These are phyloP conservation scores for Micractinium conductrix DNA, from an alignment of 139 green algal genomes.

Conservation along the genomic window DNA sequence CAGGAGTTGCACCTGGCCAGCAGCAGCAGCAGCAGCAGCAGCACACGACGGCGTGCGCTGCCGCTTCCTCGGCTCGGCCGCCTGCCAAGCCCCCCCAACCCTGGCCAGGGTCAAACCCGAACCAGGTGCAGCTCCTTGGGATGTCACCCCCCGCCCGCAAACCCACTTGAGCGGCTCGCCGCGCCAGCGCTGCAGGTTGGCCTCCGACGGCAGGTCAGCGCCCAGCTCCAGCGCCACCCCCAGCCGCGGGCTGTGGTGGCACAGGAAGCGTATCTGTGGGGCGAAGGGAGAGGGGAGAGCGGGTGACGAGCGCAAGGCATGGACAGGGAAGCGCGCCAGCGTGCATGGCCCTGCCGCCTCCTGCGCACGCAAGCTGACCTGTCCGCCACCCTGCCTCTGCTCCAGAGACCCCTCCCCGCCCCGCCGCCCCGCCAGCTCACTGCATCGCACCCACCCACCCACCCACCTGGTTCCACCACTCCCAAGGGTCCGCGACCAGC, in stretches of 20 bases:
- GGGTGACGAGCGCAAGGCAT: too few relatives aligned
- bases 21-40: too few relatives aligned
- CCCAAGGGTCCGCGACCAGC: conserved; percentile 60
- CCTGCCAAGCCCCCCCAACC: background rate
- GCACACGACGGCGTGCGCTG: background rate
- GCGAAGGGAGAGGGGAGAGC: too few relatives aligned
- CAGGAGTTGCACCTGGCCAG: background rate
- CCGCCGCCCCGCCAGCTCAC: too few relatives aligned
- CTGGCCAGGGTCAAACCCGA: too few relatives aligned
- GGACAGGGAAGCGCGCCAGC: too few relatives aligned
- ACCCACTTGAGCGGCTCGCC: conserved; percentile 86
- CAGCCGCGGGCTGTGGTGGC: conserved; percentile 77
- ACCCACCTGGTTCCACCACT: conserved; percentile 85
- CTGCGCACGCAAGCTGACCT: too few relatives aligned
- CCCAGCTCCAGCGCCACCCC: conserved; percentile 75
- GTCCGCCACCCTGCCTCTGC: too few relatives aligned
- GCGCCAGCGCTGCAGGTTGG: conserved; percentile 72
- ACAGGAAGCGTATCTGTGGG: conserved; percentile 73
- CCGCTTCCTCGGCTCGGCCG: background rate
- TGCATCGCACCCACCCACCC: too few relatives aligned
- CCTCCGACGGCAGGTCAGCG: conserved; percentile 38
- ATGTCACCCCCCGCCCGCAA: background rate
- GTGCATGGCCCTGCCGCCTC: too few relatives aligned
- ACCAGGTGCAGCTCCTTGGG: too few relatives aligned
- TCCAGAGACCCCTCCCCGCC: too few relatives aligned